Conservation (phyloP, 2,329 filamentous ascomycete genomes). For the Verticillium albo-atrum region DNA sequence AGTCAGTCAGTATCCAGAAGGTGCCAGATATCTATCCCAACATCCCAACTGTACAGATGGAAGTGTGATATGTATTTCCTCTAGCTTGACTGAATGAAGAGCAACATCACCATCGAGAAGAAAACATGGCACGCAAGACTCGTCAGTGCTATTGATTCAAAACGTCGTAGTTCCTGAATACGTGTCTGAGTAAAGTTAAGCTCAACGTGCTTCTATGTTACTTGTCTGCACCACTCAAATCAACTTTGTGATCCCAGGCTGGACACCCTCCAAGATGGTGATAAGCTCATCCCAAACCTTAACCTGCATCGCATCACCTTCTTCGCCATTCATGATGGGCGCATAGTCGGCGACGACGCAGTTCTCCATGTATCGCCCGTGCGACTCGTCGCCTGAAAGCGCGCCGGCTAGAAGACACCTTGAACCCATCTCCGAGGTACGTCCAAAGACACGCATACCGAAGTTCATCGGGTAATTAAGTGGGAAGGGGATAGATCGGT, state of each 20-base stretch:
- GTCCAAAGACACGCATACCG: constrained; percentile 20
- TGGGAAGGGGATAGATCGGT: constrained; percentile 24
- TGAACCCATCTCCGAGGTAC: constrained; percentile 33
- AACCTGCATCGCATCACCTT: constrained; percentile 28
- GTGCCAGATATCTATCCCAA: no score
- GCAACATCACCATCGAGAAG: no score
- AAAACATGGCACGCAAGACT: no score
- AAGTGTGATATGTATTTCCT: no score
- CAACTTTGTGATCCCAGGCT: constrained; percentile 30
- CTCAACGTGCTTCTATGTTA: no score
- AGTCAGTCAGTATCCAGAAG: no score
- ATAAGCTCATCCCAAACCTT: constrained; percentile 38
- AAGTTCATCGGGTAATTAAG: constrained; percentile 15
- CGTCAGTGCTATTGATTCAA: no score
- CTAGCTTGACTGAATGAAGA: no score
- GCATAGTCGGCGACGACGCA: constrained; percentile 19
- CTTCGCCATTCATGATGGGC: constrained; percentile 22
- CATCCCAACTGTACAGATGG: no score
- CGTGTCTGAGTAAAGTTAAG: no score
- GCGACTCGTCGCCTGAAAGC: constrained; percentile 22
- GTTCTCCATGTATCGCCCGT: constrained; percentile 35
- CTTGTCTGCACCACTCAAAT: no score
- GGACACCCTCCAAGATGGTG: constrained; percentile 34
- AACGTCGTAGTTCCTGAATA: no score
- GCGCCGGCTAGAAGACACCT: constrained; percentile 33